phyloP scores from a whole-genome alignment of 2,329 filamentous ascomycete species.

The Blumeria graminis region DNA sequence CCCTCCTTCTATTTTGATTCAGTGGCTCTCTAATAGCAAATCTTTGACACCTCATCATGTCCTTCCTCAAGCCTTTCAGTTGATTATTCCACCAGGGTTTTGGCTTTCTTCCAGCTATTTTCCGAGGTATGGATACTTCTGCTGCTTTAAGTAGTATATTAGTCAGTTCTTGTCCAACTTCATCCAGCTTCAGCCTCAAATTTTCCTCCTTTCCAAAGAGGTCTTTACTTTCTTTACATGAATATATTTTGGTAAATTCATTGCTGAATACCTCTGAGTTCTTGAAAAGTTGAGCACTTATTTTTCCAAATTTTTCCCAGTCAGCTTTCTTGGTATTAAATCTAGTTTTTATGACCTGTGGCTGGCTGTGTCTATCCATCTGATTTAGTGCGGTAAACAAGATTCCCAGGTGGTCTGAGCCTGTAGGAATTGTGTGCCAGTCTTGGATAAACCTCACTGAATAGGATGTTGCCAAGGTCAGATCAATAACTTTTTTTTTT shows the following conservation, averaged over 20 bases:
- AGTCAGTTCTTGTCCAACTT: not conserved
- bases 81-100: not conserved
- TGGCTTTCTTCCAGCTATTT: not conserved
- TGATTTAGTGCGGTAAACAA: not conserved
- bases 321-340: not conserved
- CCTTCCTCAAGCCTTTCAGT: not conserved
- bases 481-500: not conserved
- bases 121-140: not conserved
- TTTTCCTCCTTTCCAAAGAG: not conserved
- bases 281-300: not conserved
- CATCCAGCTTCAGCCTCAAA: not conserved
- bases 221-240: not conserved
- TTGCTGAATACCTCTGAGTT: not conserved
- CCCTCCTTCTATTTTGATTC: not conserved
- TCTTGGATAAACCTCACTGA: not conserved
- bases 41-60: not conserved
- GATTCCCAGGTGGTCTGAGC: not conserved
- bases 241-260: not conserved
- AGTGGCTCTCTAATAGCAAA: not conserved
- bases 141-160: not conserved
- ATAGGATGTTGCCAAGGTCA: not conserved
- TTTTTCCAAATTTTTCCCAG: not conserved
- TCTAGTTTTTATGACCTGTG: not conserved
- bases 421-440: not conserved
- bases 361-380: not conserved